A percentile compares a stretch with the other conserved stretches of the same genome.
Evolutionary conservation across 495 filamentous ascomycete genomes (phyloP).

Genomic region (Sporormia fimetaria): DNA sequence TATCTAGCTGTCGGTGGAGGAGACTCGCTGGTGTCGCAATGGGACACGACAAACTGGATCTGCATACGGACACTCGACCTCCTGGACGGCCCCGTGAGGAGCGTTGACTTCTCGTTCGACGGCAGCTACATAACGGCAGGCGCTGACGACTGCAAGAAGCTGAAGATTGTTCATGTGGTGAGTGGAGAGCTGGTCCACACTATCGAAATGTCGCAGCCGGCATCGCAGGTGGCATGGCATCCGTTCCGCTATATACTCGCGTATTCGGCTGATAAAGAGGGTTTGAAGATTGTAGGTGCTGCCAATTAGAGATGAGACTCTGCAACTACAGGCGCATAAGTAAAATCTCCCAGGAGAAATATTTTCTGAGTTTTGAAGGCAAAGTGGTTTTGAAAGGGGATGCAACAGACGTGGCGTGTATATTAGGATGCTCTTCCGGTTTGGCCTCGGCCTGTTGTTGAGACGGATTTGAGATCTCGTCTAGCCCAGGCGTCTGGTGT

Average conservation of each 20-base stretch:
- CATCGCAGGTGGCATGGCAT: conserved; percentile 68
- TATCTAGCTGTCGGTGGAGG: conserved; percentile 82
- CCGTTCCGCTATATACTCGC: conserved; percentile 81
- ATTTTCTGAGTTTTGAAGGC: too few relatives aligned
- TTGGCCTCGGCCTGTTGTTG: too few relatives aligned
- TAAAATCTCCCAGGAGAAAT: too few relatives aligned
- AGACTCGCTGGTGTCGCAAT: conserved; percentile 79
- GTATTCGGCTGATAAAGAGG: conserved; percentile 71
- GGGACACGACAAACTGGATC: conserved; percentile 89
- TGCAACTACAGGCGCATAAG: too few relatives aligned
- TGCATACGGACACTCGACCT: conserved; percentile 64
- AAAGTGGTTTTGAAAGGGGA: too few relatives aligned
- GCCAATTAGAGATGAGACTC: conserved; percentile 1
- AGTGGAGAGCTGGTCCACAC: conserved; percentile 76
- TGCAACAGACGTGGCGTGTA: too few relatives aligned
- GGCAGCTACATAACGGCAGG: conserved; percentile 78
- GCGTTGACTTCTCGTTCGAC: conserved; percentile 84
- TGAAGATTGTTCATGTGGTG: conserved; percentile 65
- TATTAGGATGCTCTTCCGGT: too few relatives aligned
- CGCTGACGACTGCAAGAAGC: conserved; percentile 59
- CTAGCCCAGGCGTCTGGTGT: too few relatives aligned
- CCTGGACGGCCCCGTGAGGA: conserved; percentile 68
- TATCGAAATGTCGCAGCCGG: conserved; percentile 53
- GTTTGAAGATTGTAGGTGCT: conserved; percentile 67
- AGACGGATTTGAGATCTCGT: too few relatives aligned